phyloP scores from a whole-genome alignment of 179 eudicot species.

The Silene vulgaris region DNA sequence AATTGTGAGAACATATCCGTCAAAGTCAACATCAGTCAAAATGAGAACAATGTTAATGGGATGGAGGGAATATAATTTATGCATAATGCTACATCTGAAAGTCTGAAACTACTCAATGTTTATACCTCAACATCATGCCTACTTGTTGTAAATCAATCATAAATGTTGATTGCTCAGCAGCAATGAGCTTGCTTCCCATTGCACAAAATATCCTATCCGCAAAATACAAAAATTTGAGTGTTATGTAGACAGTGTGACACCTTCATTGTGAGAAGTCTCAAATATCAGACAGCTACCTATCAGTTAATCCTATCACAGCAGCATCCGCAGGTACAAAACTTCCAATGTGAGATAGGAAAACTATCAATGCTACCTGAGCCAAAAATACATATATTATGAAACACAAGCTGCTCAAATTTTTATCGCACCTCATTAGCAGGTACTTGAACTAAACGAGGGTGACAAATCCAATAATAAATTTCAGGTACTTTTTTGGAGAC shows the following conservation, averaged over 20 bases:
- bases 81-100: neutral
- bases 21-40: too few species aligned
- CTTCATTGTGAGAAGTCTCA: conserved; percentile 10
- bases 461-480: neutral
- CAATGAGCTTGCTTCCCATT: conserved; percentile 82
- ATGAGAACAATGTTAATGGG: too few species aligned
- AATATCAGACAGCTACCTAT: conserved; percentile 46
- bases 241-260: neutral
- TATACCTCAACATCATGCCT: conserved; percentile 93
- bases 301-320: conserved; percentile 92
- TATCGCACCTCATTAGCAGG: neutral
- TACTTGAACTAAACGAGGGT: neutral
- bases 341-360: conserved; percentile 95
- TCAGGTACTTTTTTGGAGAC: neutral
- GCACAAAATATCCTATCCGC: conserved; percentile 85
- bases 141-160: conserved; percentile 99
- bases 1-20: too few species aligned
- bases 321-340: conserved; percentile 98
- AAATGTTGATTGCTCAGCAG: conserved; percentile 93
- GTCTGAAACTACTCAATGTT: neutral
- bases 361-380: conserved; percentile 89
- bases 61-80: neutral
- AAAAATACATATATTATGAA: conserved; percentile 1
- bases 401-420: neutral
- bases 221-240: conserved; percentile 12